phyloP scores from a whole-genome alignment of 1,139 yeast genomes.

The Scheffersomyces illinoinensis region DNA sequence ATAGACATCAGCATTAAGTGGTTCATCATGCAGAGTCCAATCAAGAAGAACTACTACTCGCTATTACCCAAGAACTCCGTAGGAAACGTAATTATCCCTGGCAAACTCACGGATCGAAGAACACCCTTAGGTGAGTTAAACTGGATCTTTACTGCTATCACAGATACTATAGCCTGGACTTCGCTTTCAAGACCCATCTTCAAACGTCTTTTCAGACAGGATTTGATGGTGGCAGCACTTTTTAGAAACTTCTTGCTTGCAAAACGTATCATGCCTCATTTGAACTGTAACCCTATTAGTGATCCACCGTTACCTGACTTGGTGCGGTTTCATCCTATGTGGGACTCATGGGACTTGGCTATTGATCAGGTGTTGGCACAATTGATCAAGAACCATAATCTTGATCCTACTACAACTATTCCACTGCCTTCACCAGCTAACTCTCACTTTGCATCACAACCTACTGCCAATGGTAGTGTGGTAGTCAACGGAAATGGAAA shows the following conservation, averaged over 20 bases:
- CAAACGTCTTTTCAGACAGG: constrained; percentile 90
- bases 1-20: constrained; percentile 91
- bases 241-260: constrained; percentile 91
- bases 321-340: constrained; percentile 82
- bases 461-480: constrained; percentile 8
- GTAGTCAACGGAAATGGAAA: not conserved
- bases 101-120: constrained; percentile 85
- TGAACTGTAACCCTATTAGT: constrained; percentile 91
- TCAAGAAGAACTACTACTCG: constrained; percentile 56
- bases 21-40: constrained; percentile 83
- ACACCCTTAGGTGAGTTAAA: constrained; percentile 95
- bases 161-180: constrained; percentile 99
- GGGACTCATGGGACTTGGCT: constrained; percentile 99
- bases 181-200: constrained; percentile 84
- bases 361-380: constrained; percentile 89
- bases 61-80: constrained; percentile 50
- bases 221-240: constrained; percentile 92
- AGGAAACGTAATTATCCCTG: constrained; percentile 78
- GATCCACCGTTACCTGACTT: constrained; percentile 90
- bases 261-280: constrained; percentile 89
- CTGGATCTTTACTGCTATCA: constrained; percentile 97
- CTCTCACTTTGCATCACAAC: constrained; percentile 3
- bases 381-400: constrained; percentile 43
- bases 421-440: constrained; percentile 7
- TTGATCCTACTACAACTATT: constrained; percentile 7